Percentiles rank a stretch among this genome's conserved stretches.
phyloP scores from a whole-genome alignment of 2,329 filamentous ascomycete genomes.

The Pseudogymnoascus sp. region DNA sequence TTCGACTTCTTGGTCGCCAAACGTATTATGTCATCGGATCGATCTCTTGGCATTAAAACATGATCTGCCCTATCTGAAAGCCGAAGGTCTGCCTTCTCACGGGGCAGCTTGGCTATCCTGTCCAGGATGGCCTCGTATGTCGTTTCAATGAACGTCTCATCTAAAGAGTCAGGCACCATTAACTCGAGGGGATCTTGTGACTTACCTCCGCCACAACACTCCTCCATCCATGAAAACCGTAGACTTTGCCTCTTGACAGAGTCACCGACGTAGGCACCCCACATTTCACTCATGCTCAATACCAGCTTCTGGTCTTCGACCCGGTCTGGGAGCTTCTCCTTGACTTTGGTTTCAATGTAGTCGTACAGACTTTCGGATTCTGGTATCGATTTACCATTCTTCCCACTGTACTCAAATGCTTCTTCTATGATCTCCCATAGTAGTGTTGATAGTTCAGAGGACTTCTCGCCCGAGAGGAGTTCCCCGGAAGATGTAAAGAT shows the following conservation, averaged over 20 bases:
- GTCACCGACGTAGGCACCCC: constrained; percentile 47
- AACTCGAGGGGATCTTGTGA: background rate
- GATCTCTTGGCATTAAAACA: constrained; percentile 11
- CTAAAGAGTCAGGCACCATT: constrained; percentile 3
- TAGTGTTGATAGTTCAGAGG: constrained; percentile 28
- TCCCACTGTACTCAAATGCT: constrained; percentile 45
- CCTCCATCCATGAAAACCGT: constrained; percentile 50
- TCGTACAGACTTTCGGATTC: constrained; percentile 41
- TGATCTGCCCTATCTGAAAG: constrained; percentile 19
- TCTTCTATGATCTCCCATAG: constrained; percentile 46
- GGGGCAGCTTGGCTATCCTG: constrained; percentile 21
- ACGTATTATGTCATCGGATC: constrained; percentile 5
- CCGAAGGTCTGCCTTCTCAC: constrained; percentile 18
- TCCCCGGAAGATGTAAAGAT: constrained; percentile 38
- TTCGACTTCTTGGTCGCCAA: constrained; percentile 16
- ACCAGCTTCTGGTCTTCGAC: constrained; percentile 32
- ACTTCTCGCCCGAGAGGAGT: constrained; percentile 24
- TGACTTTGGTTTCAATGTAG: constrained; percentile 43
- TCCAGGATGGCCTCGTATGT: constrained; percentile 26
- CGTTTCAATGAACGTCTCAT: constrained; percentile 16
- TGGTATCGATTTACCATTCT: constrained; percentile 40
- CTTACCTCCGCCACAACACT: constrained; percentile 44
- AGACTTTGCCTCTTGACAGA: constrained; percentile 42
- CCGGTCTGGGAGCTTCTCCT: constrained; percentile 34
- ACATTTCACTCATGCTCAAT: constrained; percentile 33